Evolutionary conservation across 768 basidiomycete species (phyloP).

Genomic region (Amanita fuliginea): DNA sequence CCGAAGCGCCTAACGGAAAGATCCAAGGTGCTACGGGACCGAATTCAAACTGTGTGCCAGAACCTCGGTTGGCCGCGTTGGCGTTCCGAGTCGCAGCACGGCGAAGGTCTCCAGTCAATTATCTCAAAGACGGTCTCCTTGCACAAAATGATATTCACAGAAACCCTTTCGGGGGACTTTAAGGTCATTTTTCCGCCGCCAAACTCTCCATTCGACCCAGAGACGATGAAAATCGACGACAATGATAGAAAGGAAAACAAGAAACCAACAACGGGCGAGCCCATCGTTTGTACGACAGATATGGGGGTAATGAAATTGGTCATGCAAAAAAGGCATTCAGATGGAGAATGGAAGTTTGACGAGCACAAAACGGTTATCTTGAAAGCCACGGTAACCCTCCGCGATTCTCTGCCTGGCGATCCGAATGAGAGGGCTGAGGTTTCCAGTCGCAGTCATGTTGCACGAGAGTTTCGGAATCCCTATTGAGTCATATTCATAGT

Average conservation of each 20-base stretch:
- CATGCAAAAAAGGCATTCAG: background rate
- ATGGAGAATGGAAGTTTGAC: background rate
- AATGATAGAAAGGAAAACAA: background rate
- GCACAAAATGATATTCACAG: background rate
- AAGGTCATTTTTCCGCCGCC: background rate
- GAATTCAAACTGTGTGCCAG: no score
- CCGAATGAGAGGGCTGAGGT: background rate
- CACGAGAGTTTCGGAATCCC: no score
- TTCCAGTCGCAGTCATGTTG: background rate
- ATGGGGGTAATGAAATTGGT: background rate
- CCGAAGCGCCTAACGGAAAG: background rate
- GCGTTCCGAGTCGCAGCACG: background rate
- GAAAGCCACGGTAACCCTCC: background rate
- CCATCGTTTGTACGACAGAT: slow-evolving; percentile 1
- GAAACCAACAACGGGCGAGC: background rate
- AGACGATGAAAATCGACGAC: background rate
- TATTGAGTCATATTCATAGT: no score
- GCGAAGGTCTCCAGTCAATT: background rate
- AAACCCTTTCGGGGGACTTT: background rate
- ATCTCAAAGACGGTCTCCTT: background rate
- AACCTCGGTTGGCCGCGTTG: background rate
- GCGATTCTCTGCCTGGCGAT: background rate
- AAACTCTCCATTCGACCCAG: background rate
- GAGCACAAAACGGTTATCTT: background rate
- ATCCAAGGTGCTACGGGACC: no score